Conservation (phyloP, 345 rosid species). For the Mangifera indica region DNA sequence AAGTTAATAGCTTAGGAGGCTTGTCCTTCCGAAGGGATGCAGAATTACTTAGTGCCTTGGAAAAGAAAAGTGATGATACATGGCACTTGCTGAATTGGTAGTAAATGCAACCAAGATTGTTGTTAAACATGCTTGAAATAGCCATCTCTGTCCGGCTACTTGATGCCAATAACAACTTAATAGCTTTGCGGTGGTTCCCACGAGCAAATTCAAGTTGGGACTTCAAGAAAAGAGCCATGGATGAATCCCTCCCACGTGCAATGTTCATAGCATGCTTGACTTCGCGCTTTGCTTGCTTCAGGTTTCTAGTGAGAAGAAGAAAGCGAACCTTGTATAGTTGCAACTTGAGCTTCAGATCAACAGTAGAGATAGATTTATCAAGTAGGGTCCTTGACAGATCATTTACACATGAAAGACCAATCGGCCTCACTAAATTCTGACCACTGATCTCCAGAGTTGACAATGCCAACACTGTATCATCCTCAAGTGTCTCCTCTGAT, state of each 20-base stretch:
- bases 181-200: conserved; percentile 91
- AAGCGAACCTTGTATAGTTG: conserved; percentile 91
- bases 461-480: conserved; percentile 56
- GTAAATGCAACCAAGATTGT: conserved; percentile 93
- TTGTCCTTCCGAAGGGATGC: conserved; percentile 72
- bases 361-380: conserved; percentile 54
- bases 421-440: conserved; percentile 53
- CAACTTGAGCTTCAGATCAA: conserved; percentile 87
- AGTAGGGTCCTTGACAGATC: conserved; percentile 56
- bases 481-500: conserved; percentile 81
- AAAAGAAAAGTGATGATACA: conserved; percentile 59
- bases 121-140: conserved; percentile 74
- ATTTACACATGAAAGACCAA: conserved; percentile 52
- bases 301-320: conserved; percentile 82
- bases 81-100: conserved; percentile 74
- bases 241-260: conserved; percentile 85
- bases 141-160: conserved; percentile 65
- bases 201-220: conserved; percentile 97
- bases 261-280: conserved; percentile 92
- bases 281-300: conserved; percentile 96
- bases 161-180: conserved; percentile 83
- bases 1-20: conserved; percentile 58
- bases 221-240: conserved; percentile 85
- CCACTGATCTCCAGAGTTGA: conserved; percentile 62
- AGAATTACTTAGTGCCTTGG: conserved; percentile 69